Evolutionary conservation across 2,329 filamentous ascomycete genomes (phyloP).

Genomic region (Massarina eburnea): DNA sequence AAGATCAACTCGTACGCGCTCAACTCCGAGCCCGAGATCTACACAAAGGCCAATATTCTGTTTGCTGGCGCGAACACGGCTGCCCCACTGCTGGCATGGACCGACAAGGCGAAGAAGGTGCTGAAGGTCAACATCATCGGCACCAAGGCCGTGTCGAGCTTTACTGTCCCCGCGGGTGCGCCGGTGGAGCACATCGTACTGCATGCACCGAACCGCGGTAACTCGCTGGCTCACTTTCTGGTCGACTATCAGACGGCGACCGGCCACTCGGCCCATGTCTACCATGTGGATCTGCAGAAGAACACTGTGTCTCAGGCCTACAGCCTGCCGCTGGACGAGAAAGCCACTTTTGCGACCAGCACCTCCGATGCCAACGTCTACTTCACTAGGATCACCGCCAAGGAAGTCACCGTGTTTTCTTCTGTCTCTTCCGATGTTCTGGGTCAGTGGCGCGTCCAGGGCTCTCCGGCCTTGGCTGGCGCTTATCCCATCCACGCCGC

Average conservation of each 20-base stretch:
- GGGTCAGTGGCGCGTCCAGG: slow-evolving; percentile 68
- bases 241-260: slow-evolving; percentile 73
- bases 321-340: slow-evolving; percentile 70
- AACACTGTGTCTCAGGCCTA: slow-evolving; percentile 75
- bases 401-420: slow-evolving; percentile 73
- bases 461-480: slow-evolving; percentile 31
- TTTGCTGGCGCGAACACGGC: slow-evolving; percentile 77
- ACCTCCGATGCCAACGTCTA: slow-evolving; percentile 80
- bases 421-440: slow-evolving; percentile 77
- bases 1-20: slow-evolving; percentile 71
- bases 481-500: slow-evolving; percentile 64
- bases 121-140: slow-evolving; percentile 72
- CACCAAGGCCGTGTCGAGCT: slow-evolving; percentile 47
- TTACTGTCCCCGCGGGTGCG: slow-evolving; percentile 46
- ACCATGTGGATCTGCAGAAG: slow-evolving; percentile 74
- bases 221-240: slow-evolving; percentile 78
- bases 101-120: slow-evolving; percentile 62
- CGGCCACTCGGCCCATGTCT: slow-evolving; percentile 82
- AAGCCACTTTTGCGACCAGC: slow-evolving; percentile 77
- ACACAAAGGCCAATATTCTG: slow-evolving; percentile 64
- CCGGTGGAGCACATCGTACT: slow-evolving; percentile 59
- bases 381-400: slow-evolving; percentile 78
- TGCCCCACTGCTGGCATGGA: slow-evolving; percentile 75
- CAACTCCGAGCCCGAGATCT: slow-evolving; percentile 73
- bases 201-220: slow-evolving; percentile 72